Evolutionary conservation across 2,329 filamentous ascomycete species (phyloP), one percentile per base, ranked within the genome.

Genomic region (Cladosporium sp.): DNA sequence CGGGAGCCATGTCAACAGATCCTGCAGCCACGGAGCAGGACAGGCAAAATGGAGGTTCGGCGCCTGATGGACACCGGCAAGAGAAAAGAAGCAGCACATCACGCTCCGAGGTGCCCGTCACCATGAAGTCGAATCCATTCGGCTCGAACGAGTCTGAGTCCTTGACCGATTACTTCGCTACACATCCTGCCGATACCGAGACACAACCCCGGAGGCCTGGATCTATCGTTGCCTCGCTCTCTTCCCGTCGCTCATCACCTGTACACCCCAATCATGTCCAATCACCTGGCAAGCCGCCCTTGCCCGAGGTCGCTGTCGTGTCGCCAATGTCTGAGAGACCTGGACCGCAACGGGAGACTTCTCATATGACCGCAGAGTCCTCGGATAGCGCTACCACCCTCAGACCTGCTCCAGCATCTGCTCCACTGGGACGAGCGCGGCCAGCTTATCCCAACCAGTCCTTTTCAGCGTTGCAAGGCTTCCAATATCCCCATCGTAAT

Each of bases 361-460:
- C 76, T 5, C 74, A 66, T 59, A 66, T 72, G 14, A 78, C 76
- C 2, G 76, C 73, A 20, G 67, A 74, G 57, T 78, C 75, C 66
- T 72, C 70, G 54, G 68, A 72, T 51, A 70, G 68, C 59, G 64
- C 65, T 12, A 62, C 65, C 17, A 72, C 70, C 7, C 58, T 72
- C 36, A 67, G 61, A 40, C 72, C 73, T 25, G 65, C 63, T 54
- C 66, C 61, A 59, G 65, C 60, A n/a, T 20, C 59, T 19, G 37
- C 58, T 40, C 15, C n/a, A 9, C 20, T 17, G 15, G 43, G 19
- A 30, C 69, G 73, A 57, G 61, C 59, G 65, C 70, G 73, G 28
- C 75, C 74, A 19, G 66, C 72, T 59, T 80, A 75, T 63, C 78
- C 78, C 47, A 79, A 80, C 64, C 79, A 81, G 69, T 75, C 78